These are phyloP conservation scores for Xylariaceae sp. DNA, from an alignment of 2,329 filamentous ascomycete species.

Conservation along the genomic window DNA sequence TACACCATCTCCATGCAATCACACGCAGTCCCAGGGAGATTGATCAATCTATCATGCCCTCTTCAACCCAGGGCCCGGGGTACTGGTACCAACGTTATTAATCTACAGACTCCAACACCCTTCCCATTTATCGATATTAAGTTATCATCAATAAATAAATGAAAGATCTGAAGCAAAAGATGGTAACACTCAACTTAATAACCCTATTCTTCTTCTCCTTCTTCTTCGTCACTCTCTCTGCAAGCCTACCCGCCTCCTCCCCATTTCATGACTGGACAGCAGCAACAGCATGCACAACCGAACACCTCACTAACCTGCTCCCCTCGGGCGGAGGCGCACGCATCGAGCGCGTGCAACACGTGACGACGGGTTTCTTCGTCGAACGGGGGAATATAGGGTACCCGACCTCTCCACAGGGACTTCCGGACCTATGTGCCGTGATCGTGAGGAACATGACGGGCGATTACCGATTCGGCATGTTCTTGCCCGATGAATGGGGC, in stretches of 20 bases:
- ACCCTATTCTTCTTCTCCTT: too few relatives aligned
- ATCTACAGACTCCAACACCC: too few relatives aligned
- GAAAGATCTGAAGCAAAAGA: constrained; percentile 5
- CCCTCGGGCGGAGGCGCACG: constrained; percentile 15
- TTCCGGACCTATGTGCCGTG: constrained; percentile 25
- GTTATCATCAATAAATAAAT: constrained; percentile 4
- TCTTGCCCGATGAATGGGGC: constrained; percentile 27
- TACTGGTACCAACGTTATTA: too few relatives aligned
- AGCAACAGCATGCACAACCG: constrained; percentile 13
- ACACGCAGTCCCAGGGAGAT: too few relatives aligned
- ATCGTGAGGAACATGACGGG: constrained; percentile 25
- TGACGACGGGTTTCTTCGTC: constrained; percentile 20
- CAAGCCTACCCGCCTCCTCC: constrained; percentile 7
- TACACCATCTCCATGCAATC: too few relatives aligned
- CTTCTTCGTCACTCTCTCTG: constrained; percentile 6
- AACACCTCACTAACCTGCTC: constrained; percentile 20
- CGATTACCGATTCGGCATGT: constrained; percentile 28
- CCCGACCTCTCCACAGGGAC: constrained; percentile 20
- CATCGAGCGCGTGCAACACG: constrained; percentile 21
- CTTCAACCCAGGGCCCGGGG: too few relatives aligned
- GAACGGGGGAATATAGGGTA: constrained; percentile 26
- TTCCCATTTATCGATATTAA: too few relatives aligned
- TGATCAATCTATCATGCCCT: too few relatives aligned
- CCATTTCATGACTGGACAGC: too few relatives aligned
- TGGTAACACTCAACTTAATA: constrained; percentile 5